phyloP scores from a whole-genome alignment of 2,329 filamentous ascomycete genomes.

The Rutstroemia sp. region DNA sequence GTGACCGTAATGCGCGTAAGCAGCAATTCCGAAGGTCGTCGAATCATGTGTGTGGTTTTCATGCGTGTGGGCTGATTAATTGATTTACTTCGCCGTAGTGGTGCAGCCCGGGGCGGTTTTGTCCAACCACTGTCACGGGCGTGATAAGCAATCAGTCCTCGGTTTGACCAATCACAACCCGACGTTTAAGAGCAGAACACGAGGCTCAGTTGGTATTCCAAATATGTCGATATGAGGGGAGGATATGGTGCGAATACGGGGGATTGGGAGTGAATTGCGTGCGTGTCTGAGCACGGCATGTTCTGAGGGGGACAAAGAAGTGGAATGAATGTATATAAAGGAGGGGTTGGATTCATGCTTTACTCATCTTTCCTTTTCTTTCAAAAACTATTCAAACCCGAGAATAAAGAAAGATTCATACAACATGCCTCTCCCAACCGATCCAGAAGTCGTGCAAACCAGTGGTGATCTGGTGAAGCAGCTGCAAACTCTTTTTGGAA shows the following conservation, averaged over 20 bases:
- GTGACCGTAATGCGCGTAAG: background rate
- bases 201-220: background rate
- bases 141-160: background rate
- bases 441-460: slow-evolving; percentile 1
- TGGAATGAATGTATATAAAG: background rate
- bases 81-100: too few species aligned
- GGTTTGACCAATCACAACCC: background rate
- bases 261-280: background rate
- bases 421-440: slow-evolving; percentile 8
- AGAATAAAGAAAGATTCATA: background rate
- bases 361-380: background rate
- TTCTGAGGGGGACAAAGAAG: too few species aligned
- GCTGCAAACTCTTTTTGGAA: slow-evolving; percentile 3
- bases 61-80: background rate
- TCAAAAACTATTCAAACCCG: background rate
- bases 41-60: background rate
- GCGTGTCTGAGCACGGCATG: too few species aligned
- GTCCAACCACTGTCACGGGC: background rate
- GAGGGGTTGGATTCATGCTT: background rate
- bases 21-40: background rate
- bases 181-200: background rate
- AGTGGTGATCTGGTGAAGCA: slow-evolving; percentile 1
- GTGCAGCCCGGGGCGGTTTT: background rate
- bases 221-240: background rate
- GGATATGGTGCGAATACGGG: background rate